Conservation (phyloP, 352 stramenopile genomes). For the Phytophthora pluvialis region DNA sequence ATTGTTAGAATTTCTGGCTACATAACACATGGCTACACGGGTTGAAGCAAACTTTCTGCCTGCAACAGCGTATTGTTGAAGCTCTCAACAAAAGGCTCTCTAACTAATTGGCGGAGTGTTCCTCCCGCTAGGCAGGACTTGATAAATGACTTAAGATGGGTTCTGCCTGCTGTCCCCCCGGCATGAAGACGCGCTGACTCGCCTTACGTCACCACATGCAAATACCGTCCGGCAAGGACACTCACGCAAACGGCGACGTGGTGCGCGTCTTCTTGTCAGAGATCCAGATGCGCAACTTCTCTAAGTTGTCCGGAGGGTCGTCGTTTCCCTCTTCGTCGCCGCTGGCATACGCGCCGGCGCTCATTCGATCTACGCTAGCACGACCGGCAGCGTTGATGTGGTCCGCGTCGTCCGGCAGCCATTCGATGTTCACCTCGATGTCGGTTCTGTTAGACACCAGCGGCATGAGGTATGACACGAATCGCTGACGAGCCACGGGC, state of each 20-base stretch:
- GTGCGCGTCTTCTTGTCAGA: conserved; percentile 87
- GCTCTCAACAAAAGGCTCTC: conserved; percentile 20
- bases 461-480: conserved; percentile 80
- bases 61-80: not conserved
- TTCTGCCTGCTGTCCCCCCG: not conserved
- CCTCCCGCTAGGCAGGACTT: conserved; percentile 16
- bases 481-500: conserved; percentile 61
- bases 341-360: conserved; percentile 25
- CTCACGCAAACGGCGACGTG: conserved; percentile 72
- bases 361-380: conserved; percentile 48
- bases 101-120: conserved; percentile 31
- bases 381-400: conserved; percentile 39
- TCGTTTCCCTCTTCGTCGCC: conserved; percentile 34
- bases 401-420: conserved; percentile 68
- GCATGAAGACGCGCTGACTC: conserved; percentile 6
- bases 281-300: conserved; percentile 89
- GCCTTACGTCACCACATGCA: conserved; percentile 33
- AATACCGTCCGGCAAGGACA: conserved; percentile 1
- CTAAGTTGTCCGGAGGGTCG: conserved; percentile 45
- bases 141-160: conserved; percentile 19
- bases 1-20: not conserved
- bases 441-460: conserved; percentile 83
- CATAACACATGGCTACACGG: conserved; percentile 26
- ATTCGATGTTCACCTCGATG: conserved; percentile 88
- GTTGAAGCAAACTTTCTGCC: conserved; percentile 12